Base-by-base conservation (phyloP, 2,329 filamentous ascomycete genomes). In the Penicillium sumatraense region DNA sequence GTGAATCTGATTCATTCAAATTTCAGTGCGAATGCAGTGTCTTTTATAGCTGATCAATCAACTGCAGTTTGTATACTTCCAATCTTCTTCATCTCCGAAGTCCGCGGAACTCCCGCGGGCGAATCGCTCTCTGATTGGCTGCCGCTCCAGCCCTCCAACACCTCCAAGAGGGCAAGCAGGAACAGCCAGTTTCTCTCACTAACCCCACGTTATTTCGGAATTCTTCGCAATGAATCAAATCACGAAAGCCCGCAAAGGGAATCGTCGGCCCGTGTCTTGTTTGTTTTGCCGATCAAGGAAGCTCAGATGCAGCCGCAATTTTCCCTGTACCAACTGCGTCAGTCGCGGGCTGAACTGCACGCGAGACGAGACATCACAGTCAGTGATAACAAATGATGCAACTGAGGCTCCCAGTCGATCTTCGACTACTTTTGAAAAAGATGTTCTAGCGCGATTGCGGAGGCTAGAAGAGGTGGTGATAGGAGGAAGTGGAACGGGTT, bases 271-370 rank as follows among this genome's bases (percentile, higher is more conserved):
- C 1, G 67, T 75, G 5, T 74, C 71, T 1, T 75, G 72, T 49
- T 63, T 67, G 11, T 72, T 70, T 33, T 75, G 72, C 53, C 65
- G 72, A 16, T 57, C 63, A 53, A 66, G 70, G 53, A 73, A 82
- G 77, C 77, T 83, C 47, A 81, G 80, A 67, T 83, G 81, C 66
- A 79, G 80, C 60, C 76, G 80, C 14, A 75, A 76, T 52, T 72
- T 76, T 14, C 81, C 81, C 2, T 83, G 80, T 60, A 75, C 76
- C 9, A 76, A 78, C 56, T 83, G 81, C 59, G 68, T 61, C 4
- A 64, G 64, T 21, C 65, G 71, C 8, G 70, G 63, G 2, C 59
- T 71, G 14, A 23, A 56, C 3, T 73, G 72, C 44, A 56, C 65
- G 10, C 45, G 61, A 13, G 57, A 66, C 44, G 44, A 33, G 3